Conservation (phyloP, 2,329 filamentous ascomycete genomes). For the Pseudogymnoascus sp. region DNA sequence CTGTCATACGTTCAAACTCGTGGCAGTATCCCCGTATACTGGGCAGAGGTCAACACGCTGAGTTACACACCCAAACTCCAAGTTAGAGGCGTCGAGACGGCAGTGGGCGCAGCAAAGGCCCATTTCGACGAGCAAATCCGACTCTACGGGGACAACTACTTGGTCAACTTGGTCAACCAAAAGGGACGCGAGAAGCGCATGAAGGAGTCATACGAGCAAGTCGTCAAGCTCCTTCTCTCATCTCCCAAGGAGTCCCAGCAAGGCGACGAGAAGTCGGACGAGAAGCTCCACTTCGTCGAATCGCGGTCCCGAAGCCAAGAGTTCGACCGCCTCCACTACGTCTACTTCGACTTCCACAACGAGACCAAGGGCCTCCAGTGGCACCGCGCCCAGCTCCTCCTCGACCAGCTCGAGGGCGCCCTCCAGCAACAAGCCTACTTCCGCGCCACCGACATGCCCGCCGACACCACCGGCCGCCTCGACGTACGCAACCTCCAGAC, state of each 20-base stretch:
- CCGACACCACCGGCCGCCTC: constrained; percentile 59
- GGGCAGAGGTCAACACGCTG: constrained; percentile 91
- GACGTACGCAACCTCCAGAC: constrained; percentile 77
- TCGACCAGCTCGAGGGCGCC: constrained; percentile 73
- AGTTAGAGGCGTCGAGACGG: constrained; percentile 75
- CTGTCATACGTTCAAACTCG: constrained; percentile 93
- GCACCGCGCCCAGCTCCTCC: constrained; percentile 80
- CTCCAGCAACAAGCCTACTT: constrained; percentile 83
- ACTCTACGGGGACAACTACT: constrained; percentile 91
- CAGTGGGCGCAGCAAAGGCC: constrained; percentile 67
- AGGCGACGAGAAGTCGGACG: constrained; percentile 58
- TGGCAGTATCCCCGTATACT: constrained; percentile 91
- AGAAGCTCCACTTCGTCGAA: constrained; percentile 78
- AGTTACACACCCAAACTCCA: constrained; percentile 88
- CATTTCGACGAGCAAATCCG: constrained; percentile 93
- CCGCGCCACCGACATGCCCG: constrained; percentile 79
- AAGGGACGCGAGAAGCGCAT: constrained; percentile 83
- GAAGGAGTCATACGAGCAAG: constrained; percentile 88
- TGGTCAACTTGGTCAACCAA: constrained; percentile 96
- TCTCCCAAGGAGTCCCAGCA: constrained; percentile 60
- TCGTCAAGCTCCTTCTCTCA: constrained; percentile 70
- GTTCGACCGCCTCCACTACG: constrained; percentile 83
- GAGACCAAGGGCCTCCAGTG: constrained; percentile 94
- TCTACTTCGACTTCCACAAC: constrained; percentile 98
- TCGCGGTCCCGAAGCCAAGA: constrained; percentile 46